Base-by-base conservation (phyloP, 208 protist genomes). In the Trypanosoma mega region DNA sequence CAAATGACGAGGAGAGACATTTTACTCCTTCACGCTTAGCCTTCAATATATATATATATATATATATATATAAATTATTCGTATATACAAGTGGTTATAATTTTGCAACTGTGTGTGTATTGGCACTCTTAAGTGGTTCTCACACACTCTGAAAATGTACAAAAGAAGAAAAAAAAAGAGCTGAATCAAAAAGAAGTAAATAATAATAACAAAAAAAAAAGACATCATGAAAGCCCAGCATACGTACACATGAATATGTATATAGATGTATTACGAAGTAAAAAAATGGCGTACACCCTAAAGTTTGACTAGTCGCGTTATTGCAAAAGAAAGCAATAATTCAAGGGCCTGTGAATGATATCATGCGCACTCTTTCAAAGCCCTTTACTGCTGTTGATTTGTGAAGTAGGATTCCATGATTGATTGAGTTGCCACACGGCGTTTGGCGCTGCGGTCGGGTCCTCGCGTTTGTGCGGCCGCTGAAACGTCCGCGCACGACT, bases 401-500 rank as follows among this genome's bases (percentile, higher is more conserved):
- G 72, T 3, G 78, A 81, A 8, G 79, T 27, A 4, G 66, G 46
- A 62, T 84, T 78, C 69, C 74, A 76, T 11, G 47, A 31, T 21
- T 57, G 52, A 23, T 82, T 48, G 3, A 29, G 39, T n/a, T 46
- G 46, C 65, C 62, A 68, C 20, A 64, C 53, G 24, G 81, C 78
- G 24, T 65, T 64, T 21, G 87, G 87, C 18, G 80, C 72, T 1
- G 80, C 82, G 3, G 81, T 81, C 7, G 84, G 87, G 43, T 91
- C 78, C 29, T 79, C 76, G 30, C 84, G 80, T n/a, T 51, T 27
- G 49, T 88, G 83, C n/a, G 87, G 88, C 16, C 82, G 75, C 34
- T 54, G 24, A 55, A 91, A 94, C 11, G 55, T 74, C 6, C 83
- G 74, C 11, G 74, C 68, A 12, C 1, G 14, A 39, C 36, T 63